These are phyloP conservation scores for Letharia lupina DNA, from an alignment of 495 filamentous ascomycete genomes.

Conservation along the genomic window DNA sequence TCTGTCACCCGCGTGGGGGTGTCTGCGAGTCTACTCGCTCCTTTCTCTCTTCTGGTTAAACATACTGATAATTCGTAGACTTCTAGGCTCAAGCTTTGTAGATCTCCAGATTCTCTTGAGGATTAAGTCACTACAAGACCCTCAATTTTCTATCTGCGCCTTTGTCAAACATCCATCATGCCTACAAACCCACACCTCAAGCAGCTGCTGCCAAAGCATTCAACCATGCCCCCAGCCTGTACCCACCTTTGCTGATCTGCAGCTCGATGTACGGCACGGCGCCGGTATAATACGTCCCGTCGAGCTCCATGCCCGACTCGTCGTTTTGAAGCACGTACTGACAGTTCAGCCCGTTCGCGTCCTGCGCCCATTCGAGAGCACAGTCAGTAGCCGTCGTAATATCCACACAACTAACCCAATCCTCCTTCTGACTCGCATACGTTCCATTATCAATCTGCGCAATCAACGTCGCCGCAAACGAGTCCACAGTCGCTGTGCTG, in stretches of 20 bases:
- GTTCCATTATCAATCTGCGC: slow-evolving; percentile 39
- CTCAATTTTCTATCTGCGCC: no score
- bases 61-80: no score
- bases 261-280: slow-evolving; percentile 57
- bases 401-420: slow-evolving; percentile 43
- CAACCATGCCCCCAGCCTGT: slow-evolving; percentile 55
- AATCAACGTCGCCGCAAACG: slow-evolving; percentile 32
- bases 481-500: slow-evolving; percentile 29
- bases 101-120: no score
- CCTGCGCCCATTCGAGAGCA: slow-evolving; percentile 46
- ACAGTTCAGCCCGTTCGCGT: slow-evolving; percentile 52
- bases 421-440: slow-evolving; percentile 37
- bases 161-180: neutral
- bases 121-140: no score
- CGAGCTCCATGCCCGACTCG: slow-evolving; percentile 47
- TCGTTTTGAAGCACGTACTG: slow-evolving; percentile 42
- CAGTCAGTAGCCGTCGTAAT: slow-evolving; percentile 31
- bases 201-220: slow-evolving; percentile 29
- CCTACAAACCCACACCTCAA: neutral
- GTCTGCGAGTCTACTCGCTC: no score
- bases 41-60: no score
- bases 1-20: no score
- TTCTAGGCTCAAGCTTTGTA: no score
- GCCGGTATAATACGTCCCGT: slow-evolving; percentile 53
- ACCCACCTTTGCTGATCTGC: slow-evolving; percentile 69